Evolutionary conservation across 805 yeast species (phyloP).

Genomic region (Schwanniomyces occidentalis): DNA sequence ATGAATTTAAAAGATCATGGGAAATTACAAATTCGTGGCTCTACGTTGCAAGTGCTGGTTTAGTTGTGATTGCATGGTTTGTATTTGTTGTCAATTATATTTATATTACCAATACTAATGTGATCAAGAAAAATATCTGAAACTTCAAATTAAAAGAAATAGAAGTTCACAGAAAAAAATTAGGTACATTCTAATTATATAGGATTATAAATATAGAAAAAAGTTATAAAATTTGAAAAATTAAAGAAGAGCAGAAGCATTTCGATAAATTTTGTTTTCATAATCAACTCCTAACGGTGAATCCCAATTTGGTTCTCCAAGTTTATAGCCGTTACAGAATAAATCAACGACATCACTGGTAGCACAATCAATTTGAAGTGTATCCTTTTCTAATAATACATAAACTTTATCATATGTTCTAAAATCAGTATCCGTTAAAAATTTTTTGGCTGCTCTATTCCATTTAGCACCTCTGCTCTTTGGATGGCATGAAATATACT

Average conservation of each 20-base stretch:
- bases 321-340: constrained; percentile 15
- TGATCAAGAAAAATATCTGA: constrained; percentile 26
- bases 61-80: constrained; percentile 77
- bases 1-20: constrained; percentile 92
- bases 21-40: constrained; percentile 93
- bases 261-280: constrained; percentile 3
- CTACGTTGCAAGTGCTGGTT: constrained; percentile 67
- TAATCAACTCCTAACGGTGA: constrained; percentile 19
- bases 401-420: constrained; percentile 7
- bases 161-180: neutral
- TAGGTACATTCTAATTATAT: neutral
- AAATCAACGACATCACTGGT: constrained; percentile 22
- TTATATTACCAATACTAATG: constrained; percentile 34
- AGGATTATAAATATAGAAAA: neutral
- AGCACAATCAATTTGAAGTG: constrained; percentile 18
- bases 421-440: constrained; percentile 12
- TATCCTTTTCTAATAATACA: constrained; percentile 11
- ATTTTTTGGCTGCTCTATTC: constrained; percentile 9
- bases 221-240: too few relatives aligned
- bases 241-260: neutral
- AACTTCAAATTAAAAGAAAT: neutral
- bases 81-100: constrained; percentile 69
- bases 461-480: constrained; percentile 13
- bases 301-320: constrained; percentile 21
- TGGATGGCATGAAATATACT: constrained; percentile 10